Conservation (phyloP, 768 basidiomycete species). For the Pisolithus orientalis region DNA sequence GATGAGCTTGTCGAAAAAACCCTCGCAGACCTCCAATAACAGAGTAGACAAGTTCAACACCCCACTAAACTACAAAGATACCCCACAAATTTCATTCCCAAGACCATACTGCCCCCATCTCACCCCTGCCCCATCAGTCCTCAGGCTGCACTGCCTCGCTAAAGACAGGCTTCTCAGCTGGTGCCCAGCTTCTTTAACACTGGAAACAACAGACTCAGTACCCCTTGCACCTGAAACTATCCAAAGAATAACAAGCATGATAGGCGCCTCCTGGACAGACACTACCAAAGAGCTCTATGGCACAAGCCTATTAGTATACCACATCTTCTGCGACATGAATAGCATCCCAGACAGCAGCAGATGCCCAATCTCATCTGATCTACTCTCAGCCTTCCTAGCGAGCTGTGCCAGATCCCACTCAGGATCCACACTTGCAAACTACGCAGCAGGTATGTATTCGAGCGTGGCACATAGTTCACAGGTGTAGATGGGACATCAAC, state of each 20-base stretch:
- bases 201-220: conserved; percentile 7
- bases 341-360: conserved; percentile 27
- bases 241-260: conserved; percentile 4
- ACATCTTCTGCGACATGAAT: conserved; percentile 34
- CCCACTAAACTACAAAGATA: neutral
- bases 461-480: conserved; percentile 44
- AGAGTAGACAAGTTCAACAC: neutral
- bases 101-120: conserved; percentile 9
- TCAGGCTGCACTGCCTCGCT: neutral
- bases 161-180: neutral
- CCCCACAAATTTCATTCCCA: neutral
- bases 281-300: conserved; percentile 32
- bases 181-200: neutral
- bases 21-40: neutral
- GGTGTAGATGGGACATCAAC: neutral
- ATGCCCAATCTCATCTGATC: conserved; percentile 19
- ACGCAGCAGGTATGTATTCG: conserved; percentile 31
- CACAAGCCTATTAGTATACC: conserved; percentile 32
- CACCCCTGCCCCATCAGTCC: conserved; percentile 18
- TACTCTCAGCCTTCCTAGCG: conserved; percentile 28
- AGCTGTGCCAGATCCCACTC: conserved; percentile 28
- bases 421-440: conserved; percentile 30
- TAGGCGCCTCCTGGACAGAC: conserved; percentile 22
- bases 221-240: conserved; percentile 5
- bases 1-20: no score